Conservation (phyloP, 2,329 filamentous ascomycete genomes). For the Thielaviopsis musarum region DNA sequence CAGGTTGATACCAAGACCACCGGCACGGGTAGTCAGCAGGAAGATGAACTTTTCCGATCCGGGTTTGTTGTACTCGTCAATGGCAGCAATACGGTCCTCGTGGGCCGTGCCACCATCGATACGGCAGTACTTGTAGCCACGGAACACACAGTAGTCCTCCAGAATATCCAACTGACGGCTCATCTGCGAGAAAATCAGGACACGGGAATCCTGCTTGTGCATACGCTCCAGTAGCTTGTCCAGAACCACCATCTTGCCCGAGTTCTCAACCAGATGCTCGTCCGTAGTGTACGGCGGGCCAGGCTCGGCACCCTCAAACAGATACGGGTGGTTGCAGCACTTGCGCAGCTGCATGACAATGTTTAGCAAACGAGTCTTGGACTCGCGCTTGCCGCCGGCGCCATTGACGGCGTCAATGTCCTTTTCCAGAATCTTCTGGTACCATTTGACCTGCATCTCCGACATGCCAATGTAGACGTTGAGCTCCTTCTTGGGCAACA, state of each 20-base stretch:
- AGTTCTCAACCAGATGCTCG: slow-evolving; percentile 83
- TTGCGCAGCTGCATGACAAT: slow-evolving; percentile 99
- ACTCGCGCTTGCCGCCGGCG: slow-evolving; percentile 88
- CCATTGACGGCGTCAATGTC: slow-evolving; percentile 98
- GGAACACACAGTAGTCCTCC: slow-evolving; percentile 95
- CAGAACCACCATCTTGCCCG: slow-evolving; percentile 93
- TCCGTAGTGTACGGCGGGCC: slow-evolving; percentile 96
- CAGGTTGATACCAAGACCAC: slow-evolving; percentile 91
- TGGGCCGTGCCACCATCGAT: slow-evolving; percentile 95
- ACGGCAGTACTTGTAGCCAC: slow-evolving; percentile 86
- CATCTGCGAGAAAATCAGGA: slow-evolving; percentile 99
- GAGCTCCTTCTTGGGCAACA: slow-evolving; percentile 91
- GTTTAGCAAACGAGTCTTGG: slow-evolving; percentile 89
- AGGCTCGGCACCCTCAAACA: slow-evolving; percentile 94
- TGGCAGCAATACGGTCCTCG: slow-evolving; percentile 91
- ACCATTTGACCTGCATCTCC: slow-evolving; percentile 98
- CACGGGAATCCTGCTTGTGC: slow-evolving; percentile 72
- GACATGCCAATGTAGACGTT: slow-evolving; percentile 98
- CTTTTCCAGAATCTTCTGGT: slow-evolving; percentile 96
- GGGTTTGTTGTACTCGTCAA: slow-evolving; percentile 96
- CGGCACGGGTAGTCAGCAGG: slow-evolving; percentile 83
- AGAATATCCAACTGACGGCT: slow-evolving; percentile 91
- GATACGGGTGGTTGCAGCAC: slow-evolving; percentile 95
- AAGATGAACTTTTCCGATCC: slow-evolving; percentile 95
- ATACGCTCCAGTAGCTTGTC: slow-evolving; percentile 80